Conservation (phyloP, 2,329 filamentous ascomycete genomes). For the Pseudocercospora vitis region DNA sequence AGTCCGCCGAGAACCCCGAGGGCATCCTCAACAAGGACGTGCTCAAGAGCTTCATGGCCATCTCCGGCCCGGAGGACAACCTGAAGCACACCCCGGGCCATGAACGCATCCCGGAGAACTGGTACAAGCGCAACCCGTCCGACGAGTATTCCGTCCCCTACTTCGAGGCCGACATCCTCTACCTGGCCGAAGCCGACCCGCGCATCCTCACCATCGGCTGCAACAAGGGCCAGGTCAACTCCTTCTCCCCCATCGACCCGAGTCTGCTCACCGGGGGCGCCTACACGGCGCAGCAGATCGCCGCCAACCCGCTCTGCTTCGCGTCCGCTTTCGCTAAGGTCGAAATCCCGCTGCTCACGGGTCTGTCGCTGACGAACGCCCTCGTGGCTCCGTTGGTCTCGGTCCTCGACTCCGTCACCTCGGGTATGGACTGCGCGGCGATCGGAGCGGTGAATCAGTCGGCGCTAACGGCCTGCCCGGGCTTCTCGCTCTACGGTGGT, state of each 20-base stretch:
- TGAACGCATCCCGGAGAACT: conserved; percentile 46
- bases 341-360: conserved; percentile 27
- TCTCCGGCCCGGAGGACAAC: conserved; percentile 38
- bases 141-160: conserved; percentile 37
- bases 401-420: conserved; percentile 16
- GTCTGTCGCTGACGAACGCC: conserved; percentile 12
- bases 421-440: conserved; percentile 23
- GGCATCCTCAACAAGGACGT: conserved; percentile 40
- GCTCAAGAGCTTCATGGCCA: conserved; percentile 44
- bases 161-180: conserved; percentile 33
- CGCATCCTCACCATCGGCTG: conserved; percentile 37
- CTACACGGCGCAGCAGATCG: conserved; percentile 40
- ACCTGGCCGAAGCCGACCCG: conserved; percentile 33
- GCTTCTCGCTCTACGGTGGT: conserved; percentile 34
- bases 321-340: conserved; percentile 27
- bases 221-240: conserved; percentile 40
- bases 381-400: conserved; percentile 17
- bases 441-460: conserved; percentile 32
- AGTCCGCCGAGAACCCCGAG: conserved; percentile 41
- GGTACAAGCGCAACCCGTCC: conserved; percentile 35
- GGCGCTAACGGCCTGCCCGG: conserved; percentile 32
- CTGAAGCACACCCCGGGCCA: conserved; percentile 37
- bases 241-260: conserved; percentile 38
- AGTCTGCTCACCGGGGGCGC: conserved; percentile 43
- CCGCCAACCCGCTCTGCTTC: conserved; percentile 33